Evolutionary conservation across 2,329 filamentous ascomycete species (phyloP).

Genomic region (Calonectria henricotiae): DNA sequence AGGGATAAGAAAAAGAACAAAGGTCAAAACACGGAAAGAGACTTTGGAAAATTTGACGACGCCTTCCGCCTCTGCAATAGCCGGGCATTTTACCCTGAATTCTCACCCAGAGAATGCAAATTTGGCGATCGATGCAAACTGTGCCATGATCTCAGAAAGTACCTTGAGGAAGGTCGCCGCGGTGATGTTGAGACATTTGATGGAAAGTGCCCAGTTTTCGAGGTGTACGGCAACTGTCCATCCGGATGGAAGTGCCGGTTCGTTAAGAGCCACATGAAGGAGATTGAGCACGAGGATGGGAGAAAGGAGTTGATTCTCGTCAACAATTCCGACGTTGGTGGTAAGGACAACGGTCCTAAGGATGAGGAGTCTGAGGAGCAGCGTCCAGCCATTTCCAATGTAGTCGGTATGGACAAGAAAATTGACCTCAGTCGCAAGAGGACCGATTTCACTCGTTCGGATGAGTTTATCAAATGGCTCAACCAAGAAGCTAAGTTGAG

Average conservation of each 20-base stretch:
- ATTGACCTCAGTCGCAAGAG: conserved; percentile 83
- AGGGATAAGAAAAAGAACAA: conserved; percentile 68
- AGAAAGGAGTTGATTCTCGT: conserved; percentile 85
- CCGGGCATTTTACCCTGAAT: conserved; percentile 81
- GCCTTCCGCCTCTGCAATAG: conserved; percentile 84
- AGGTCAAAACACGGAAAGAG: conserved; percentile 85
- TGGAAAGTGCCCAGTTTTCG: conserved; percentile 87
- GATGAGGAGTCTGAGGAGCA: conserved; percentile 65
- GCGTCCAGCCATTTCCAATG: conserved; percentile 81
- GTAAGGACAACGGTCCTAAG: conserved; percentile 53
- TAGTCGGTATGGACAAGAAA: conserved; percentile 80
- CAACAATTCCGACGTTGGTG: conserved; percentile 51
- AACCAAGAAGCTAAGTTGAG: conserved; percentile 72
- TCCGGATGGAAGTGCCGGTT: conserved; percentile 97
- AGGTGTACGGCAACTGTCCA: conserved; percentile 81
- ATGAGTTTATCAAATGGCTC: conserved; percentile 84
- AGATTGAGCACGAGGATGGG: conserved; percentile 84
- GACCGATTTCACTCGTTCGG: conserved; percentile 79
- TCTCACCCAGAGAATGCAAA: conserved; percentile 83
- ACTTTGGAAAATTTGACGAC: conserved; percentile 86
- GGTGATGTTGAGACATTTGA: conserved; percentile 84
- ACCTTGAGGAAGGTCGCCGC: conserved; percentile 86
- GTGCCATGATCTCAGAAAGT: conserved; percentile 88
- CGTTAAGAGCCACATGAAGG: conserved; percentile 87
- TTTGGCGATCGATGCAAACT: conserved; percentile 87